Base-by-base conservation (phyloP, 495 filamentous ascomycete genomes). In the Cetradonia linearis region DNA sequence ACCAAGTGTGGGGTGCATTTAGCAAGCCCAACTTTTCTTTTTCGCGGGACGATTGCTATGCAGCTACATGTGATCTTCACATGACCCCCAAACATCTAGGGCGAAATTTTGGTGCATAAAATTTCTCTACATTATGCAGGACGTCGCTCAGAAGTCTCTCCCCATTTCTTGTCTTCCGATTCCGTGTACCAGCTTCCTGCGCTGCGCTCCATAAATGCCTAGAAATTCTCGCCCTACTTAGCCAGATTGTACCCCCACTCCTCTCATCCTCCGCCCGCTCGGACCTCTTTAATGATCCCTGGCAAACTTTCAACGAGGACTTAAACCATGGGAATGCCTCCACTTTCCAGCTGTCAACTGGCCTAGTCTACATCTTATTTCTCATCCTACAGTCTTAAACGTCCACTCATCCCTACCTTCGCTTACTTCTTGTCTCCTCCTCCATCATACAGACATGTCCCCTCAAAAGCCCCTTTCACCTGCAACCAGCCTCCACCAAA, bases 401-500 rank as follows among this genome's bases (percentile, higher is more conserved):
- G 49, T 28, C 48, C 18, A 16, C 30, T 14, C 50, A 54, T 53
- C 47, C 57, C 38, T 52, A 7, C 38, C 50, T 48, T 33, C 37
- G 5, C 52, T 34, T 36, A 47, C 23, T 55, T 50, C 38, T 20
- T 38, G 30, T 20, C 16, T 16, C 3, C 36, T 42, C 16, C 27
- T 25, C 56, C 1, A 46, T 37, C 28, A 25, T 48, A 37, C 25
- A 50, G 54, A 13, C 18, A 65, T 62, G 60, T 62, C 63, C 46
- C 40, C 38, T 28, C 63, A 64, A 31, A 60, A 61, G 25, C 58
- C 36, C 28, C 23, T 49, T 54, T 62, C 65, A 25, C 62, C 59
- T 34, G 33, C 62, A 1, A 57, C 59, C 49, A 62, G 58, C 36
- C 60, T 57, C 40, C 65, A 59, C 44, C 53, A 55, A 61, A 53